Evolutionary conservation across 192 early-diverging fungal species (phyloP), one percentile per base, ranked within the genome.

Genomic region (Umbelopsis sp.): DNA sequence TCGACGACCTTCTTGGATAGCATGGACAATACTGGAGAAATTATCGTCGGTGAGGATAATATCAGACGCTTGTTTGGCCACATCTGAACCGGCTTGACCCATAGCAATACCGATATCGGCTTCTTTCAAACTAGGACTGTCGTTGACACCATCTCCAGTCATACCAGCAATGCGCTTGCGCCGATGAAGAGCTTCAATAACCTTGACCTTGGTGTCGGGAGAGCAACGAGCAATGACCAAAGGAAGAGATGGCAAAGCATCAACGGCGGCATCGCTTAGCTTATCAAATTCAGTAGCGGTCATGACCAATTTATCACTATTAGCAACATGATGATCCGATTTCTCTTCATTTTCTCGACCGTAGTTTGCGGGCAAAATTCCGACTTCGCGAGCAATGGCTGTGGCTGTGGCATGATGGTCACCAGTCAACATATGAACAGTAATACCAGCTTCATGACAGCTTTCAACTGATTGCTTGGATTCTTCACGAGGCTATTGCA

Each of bases 171-270:
- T 88, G 49, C 86, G 84, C 21, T 81, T 81, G 66, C 88, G 85
- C 48, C 87, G 81, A 78, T 98, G 95, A 66, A 98, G 83, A 16
- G 95, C 94, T 74, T 91, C 88, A 67, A 98, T 95, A 82, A 98
- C 97, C 78, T 98, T 97, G 70, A 97, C 89, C 81, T 98, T 98
- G 78, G 95, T 97, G 72, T 98, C 96, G 18, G 97, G 97, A 69
- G 85, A 87, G 82, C 94, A 94, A 61, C 96, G 89, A 1, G 96
- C 95, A 87, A 98, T 93, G 20, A 98, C 95, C 12, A 89, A 83
- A 41, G 96, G 95, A 41, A 96, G 90, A 27, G 94, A 89, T 0
- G 76, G 78, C 33, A 96, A 79, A n/a, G 81, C 81, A 20, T 94
- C 92, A 45, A 98, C 85, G 18, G 92, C 80, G 12, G 92, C 91